Percentiles rank a stretch among this genome's conserved stretches.
Evolutionary conservation across 2,329 filamentous ascomycete species (phyloP).

Genomic region (Pseudopithomyces maydicus): DNA sequence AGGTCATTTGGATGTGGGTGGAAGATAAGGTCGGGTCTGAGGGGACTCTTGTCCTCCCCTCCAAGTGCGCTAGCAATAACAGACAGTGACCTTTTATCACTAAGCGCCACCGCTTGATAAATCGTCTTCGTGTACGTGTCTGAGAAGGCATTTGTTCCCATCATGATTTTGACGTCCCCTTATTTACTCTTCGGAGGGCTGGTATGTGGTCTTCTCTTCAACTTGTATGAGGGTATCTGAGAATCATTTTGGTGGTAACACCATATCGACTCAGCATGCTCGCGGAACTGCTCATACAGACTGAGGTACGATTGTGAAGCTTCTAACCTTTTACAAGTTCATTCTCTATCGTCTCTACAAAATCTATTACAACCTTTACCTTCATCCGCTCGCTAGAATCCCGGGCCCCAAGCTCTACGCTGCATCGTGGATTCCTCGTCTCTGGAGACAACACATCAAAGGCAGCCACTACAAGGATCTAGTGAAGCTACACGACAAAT

Average conservation of each 20-base stretch:
- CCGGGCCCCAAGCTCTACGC: conserved; percentile 20
- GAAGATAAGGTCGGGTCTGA: background rate
- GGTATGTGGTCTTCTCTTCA: background rate
- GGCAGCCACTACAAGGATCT: conserved; percentile 5
- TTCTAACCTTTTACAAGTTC: background rate
- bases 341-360: background rate
- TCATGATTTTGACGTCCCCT: background rate
- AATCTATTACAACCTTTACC: conserved; percentile 15
- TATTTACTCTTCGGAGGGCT: background rate
- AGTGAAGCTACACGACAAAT: conserved; percentile 12
- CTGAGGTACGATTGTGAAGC: background rate
- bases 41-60: too few species aligned
- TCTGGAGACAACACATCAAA: background rate
- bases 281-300: background rate
- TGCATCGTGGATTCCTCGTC: conserved; percentile 2
- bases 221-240: too few species aligned
- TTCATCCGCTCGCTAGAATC: conserved; percentile 26
- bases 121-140: background rate
- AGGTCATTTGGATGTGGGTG: background rate
- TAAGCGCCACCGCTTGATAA: background rate
- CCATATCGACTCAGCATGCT: background rate
- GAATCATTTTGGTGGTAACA: background rate
- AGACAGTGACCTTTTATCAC: background rate
- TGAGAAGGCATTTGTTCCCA: background rate
- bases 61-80: too few species aligned